Percentiles rank a stretch among this genome's conserved stretches.
Conservation (phyloP, 495 filamentous ascomycete species). For the Poronia punctata region DNA sequence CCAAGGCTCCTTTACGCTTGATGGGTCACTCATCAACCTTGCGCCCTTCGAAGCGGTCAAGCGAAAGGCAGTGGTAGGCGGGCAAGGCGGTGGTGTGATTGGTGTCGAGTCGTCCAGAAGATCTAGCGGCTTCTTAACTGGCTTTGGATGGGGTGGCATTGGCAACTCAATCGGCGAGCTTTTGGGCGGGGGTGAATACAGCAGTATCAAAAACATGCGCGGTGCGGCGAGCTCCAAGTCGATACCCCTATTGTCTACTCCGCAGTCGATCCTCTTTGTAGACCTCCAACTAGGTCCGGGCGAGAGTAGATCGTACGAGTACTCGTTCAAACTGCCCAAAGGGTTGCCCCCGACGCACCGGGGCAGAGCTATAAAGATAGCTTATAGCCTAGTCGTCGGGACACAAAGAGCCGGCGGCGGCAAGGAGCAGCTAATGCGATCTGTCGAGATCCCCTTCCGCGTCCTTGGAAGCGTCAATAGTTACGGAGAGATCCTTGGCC, state of each 20-base stretch:
- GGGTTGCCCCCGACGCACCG: constrained; percentile 85
- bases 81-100: constrained; percentile 76
- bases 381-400: constrained; percentile 85
- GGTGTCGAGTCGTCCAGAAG: constrained; percentile 69
- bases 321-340: constrained; percentile 75
- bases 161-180: constrained; percentile 84
- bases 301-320: constrained; percentile 80
- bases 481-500: constrained; percentile 54
- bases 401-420: constrained; percentile 76
- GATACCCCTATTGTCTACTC: constrained; percentile 84
- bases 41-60: constrained; percentile 93
- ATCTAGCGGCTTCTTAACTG: constrained; percentile 71
- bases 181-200: constrained; percentile 75
- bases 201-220: constrained; percentile 91
- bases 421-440: constrained; percentile 75
- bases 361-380: constrained; percentile 89
- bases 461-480: constrained; percentile 83
- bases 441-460: constrained; percentile 92
- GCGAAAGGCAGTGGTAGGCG: constrained; percentile 82
- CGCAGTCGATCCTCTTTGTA: constrained; percentile 95
- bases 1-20: constrained; percentile 83
- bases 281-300: constrained; percentile 82
- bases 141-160: constrained; percentile 82
- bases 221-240: constrained; percentile 69
- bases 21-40: constrained; percentile 85